phyloP scores from a whole-genome alignment of 2,329 filamentous ascomycete genomes.

The Didymella pomorum region DNA sequence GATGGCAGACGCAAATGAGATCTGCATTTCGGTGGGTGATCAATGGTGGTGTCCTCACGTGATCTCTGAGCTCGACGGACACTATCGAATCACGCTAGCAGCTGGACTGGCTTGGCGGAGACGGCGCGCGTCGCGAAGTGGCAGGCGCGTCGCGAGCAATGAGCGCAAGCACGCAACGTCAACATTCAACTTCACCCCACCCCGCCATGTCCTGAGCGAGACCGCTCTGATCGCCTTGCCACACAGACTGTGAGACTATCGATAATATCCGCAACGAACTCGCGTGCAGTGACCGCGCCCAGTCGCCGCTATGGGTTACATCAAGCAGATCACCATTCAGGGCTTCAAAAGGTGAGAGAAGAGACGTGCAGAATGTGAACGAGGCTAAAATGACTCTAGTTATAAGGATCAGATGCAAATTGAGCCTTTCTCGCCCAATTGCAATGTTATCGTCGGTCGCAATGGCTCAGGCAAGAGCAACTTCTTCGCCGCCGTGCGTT shows the following conservation, averaged over 20 bases:
- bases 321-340: constrained; percentile 99
- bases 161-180: constrained; percentile 19
- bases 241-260: background rate
- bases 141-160: constrained; percentile 32
- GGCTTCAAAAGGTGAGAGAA: constrained; percentile 90
- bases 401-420: constrained; percentile 99
- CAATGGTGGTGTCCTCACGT: background rate
- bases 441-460: constrained; percentile 97
- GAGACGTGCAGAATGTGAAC: background rate
- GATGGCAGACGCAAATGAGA: background rate
- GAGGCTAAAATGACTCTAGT: constrained; percentile 59
- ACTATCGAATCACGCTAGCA: constrained; percentile 4
- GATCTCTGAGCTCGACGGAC: background rate
- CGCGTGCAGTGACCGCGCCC: constrained; percentile 21
- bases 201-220: constrained; percentile 32
- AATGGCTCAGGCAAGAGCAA: constrained; percentile 99
- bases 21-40: background rate
- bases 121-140: constrained; percentile 30
- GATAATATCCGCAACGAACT: constrained; percentile 1
- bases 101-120: constrained; percentile 24
- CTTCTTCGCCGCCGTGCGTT: constrained; percentile 98
- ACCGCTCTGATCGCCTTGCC: constrained; percentile 24
- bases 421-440: constrained; percentile 95
- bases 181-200: constrained; percentile 18
- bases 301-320: constrained; percentile 64